Evolutionary conservation across 805 yeast species (phyloP).

Genomic region (Starmerella bombi): DNA sequence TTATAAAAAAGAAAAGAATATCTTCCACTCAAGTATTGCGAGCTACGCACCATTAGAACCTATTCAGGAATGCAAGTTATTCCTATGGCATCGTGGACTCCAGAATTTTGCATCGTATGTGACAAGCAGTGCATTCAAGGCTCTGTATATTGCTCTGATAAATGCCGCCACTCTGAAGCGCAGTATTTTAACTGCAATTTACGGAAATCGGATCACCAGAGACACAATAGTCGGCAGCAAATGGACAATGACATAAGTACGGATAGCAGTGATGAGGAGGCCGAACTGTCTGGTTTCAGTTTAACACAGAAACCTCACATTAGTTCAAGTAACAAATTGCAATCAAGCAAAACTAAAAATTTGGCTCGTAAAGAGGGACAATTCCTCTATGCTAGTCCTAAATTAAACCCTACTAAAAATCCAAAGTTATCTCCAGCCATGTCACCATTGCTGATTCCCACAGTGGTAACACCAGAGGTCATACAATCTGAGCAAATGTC

Average conservation of each 20-base stretch:
- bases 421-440: slow-evolving; percentile 14
- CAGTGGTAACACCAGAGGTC: background rate
- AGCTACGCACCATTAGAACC: too few species aligned
- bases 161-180: slow-evolving; percentile 26
- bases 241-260: background rate
- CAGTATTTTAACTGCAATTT: background rate
- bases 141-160: slow-evolving; percentile 37
- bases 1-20: too few species aligned
- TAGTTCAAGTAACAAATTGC: background rate
- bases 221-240: background rate
- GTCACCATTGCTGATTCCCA: slow-evolving; percentile 21
- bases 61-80: background rate
- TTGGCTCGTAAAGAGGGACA: slow-evolving; percentile 3
- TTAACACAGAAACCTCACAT: background rate
- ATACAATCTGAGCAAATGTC: slow-evolving; percentile 1
- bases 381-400: slow-evolving; percentile 21
- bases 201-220: background rate
- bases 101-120: slow-evolving; percentile 47
- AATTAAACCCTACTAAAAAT: slow-evolving; percentile 18
- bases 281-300: slow-evolving; percentile 10
- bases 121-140: slow-evolving; percentile 37
- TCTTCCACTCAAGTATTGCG: too few species aligned
- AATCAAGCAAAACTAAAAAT: background rate
- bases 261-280: slow-evolving; percentile 11
- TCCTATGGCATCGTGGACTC: slow-evolving; percentile 26